Evolutionary conservation across 2,329 filamentous ascomycete species (phyloP).

Genomic region (Penicillium sclerotigenum): DNA sequence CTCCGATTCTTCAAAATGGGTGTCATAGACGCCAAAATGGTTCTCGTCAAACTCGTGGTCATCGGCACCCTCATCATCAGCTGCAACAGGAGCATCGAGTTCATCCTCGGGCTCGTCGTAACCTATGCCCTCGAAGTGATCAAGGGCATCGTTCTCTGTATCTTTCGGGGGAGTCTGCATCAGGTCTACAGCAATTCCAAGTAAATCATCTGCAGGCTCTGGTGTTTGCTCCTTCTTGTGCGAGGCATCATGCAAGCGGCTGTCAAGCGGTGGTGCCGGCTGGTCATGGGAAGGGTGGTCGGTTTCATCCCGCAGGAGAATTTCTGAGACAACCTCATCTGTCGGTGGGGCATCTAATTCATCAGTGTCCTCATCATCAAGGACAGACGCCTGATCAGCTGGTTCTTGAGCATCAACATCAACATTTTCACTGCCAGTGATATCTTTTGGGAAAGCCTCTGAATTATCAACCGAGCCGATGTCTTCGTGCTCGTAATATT

Average conservation of each 20-base stretch:
- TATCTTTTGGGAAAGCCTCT: slow-evolving; percentile 8
- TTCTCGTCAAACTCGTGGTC: slow-evolving; percentile 28
- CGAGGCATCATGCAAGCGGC: slow-evolving; percentile 4
- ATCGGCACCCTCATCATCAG: slow-evolving; percentile 17
- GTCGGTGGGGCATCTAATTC: slow-evolving; percentile 10
- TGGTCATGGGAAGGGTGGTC: slow-evolving; percentile 17
- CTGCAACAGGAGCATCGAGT: slow-evolving; percentile 5
- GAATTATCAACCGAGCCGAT: slow-evolving; percentile 12
- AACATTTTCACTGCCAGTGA: slow-evolving; percentile 7
- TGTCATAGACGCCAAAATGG: slow-evolving; percentile 41
- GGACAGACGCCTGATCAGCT: slow-evolving; percentile 9
- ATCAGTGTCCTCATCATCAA: slow-evolving; percentile 10
- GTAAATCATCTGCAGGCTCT: slow-evolving; percentile 29
- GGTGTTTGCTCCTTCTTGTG: slow-evolving; percentile 14
- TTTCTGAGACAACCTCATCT: slow-evolving; percentile 12
- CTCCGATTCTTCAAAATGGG: slow-evolving; percentile 34
- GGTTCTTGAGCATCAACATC: background rate
- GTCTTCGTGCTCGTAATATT: slow-evolving; percentile 14
- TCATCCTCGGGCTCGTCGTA: slow-evolving; percentile 22
- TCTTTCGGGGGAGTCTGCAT: slow-evolving; percentile 27
- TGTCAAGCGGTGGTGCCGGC: slow-evolving; percentile 20
- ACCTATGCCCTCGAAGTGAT: slow-evolving; percentile 11
- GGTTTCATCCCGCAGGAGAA: slow-evolving; percentile 10
- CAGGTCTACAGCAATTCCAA: slow-evolving; percentile 34
- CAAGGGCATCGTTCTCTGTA: slow-evolving; percentile 3